Conservation (phyloP, 208 protist genomes). For the Leptomonas pyrrhocoris region DNA sequence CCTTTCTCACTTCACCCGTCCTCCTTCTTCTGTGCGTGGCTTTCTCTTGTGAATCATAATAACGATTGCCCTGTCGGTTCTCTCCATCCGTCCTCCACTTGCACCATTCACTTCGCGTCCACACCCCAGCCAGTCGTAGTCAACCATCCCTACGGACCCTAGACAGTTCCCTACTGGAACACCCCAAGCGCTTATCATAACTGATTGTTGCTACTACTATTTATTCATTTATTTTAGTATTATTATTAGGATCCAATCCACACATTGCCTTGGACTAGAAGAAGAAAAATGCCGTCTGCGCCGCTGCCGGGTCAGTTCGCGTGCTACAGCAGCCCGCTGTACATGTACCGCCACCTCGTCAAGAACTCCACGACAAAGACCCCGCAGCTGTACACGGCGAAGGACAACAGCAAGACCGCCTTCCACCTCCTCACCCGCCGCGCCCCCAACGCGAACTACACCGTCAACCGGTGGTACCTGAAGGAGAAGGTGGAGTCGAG, state of each 20-base stretch:
- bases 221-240: constrained; percentile 19
- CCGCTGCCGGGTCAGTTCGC: constrained; percentile 62
- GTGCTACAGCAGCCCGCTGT: constrained; percentile 76
- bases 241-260: neutral
- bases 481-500: constrained; percentile 88
- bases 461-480: constrained; percentile 86
- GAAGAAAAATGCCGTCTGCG: constrained; percentile 64
- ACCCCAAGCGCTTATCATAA: too few relatives aligned
- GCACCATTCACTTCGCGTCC: too few relatives aligned
- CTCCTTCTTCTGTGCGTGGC: too few relatives aligned
- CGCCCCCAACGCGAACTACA: constrained; percentile 53
- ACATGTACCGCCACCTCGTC: constrained; percentile 77
- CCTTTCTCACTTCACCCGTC: too few relatives aligned
- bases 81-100: too few relatives aligned
- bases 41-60: too few relatives aligned
- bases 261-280: neutral
- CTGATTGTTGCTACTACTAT: too few relatives aligned
- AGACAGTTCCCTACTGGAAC: too few relatives aligned
- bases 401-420: constrained; percentile 88
- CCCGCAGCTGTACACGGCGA: constrained; percentile 76
- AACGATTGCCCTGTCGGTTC: too few relatives aligned
- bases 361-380: constrained; percentile 70
- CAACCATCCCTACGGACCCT: too few relatives aligned
- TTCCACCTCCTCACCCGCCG: constrained; percentile 73
- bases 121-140: too few relatives aligned